A percentile compares a stretch with the other conserved stretches of the same genome.
Conservation (phyloP, 73 alveolate genomes). For the Paramecium biaurelia region DNA sequence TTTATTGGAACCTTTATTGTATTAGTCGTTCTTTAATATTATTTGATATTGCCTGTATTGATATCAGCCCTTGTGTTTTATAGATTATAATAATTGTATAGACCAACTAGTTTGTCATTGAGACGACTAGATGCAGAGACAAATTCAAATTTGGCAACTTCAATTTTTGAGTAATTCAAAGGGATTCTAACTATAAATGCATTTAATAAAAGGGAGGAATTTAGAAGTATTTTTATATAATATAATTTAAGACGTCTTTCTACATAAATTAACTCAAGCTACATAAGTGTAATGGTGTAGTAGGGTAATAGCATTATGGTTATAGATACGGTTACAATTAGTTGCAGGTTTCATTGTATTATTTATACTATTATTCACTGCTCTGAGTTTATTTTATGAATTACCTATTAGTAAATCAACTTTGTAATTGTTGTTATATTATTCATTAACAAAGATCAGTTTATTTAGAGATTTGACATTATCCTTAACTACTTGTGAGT, state of each 20-base stretch:
- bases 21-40: background rate
- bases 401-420: background rate
- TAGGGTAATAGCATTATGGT: background rate
- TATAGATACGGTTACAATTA: slow-evolving; percentile 24
- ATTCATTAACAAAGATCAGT: slow-evolving; percentile 5
- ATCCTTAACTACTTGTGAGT: slow-evolving; percentile 6
- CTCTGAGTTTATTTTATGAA: background rate
- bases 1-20: slow-evolving; percentile 12
- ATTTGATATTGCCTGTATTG: background rate
- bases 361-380: background rate
- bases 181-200: slow-evolving; percentile 36
- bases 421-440: background rate
- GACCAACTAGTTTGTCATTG: background rate
- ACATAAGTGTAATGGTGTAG: background rate
- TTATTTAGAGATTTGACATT: slow-evolving; percentile 21
- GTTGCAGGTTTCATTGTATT: slow-evolving; percentile 24
- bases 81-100: background rate
- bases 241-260: background rate
- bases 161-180: slow-evolving; percentile 24
- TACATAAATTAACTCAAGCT: background rate
- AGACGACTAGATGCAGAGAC: background rate
- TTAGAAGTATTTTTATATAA: background rate
- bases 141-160: background rate
- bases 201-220: background rate
- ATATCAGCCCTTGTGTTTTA: background rate